Evolutionary conservation across 2,329 filamentous ascomycete genomes (phyloP).

Genomic region (Lasiodiplodia theobromae): DNA sequence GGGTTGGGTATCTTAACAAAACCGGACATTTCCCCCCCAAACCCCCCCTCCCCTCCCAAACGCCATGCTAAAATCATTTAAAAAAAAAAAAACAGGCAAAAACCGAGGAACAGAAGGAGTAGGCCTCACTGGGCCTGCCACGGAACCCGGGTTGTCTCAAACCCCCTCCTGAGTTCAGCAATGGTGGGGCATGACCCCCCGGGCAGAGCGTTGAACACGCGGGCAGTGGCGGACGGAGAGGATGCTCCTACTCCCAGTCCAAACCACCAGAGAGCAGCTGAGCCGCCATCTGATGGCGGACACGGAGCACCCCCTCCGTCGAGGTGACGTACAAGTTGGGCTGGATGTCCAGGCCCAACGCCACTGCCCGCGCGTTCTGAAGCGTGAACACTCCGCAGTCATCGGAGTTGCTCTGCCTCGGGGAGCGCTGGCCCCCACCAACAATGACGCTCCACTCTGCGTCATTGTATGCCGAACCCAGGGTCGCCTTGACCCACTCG

Average conservation of each 20-base stretch:
- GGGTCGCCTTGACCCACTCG: conserved; percentile 57
- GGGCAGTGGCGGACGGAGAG: not conserved
- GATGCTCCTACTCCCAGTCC: conserved; percentile 22
- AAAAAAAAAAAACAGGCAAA: conserved; percentile 4
- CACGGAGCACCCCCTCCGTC: conserved; percentile 61
- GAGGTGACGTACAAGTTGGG: conserved; percentile 53
- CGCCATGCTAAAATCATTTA: not conserved
- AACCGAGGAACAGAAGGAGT: not conserved
- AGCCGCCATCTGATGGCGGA: conserved; percentile 67
- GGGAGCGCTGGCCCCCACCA: conserved; percentile 56
- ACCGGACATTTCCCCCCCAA: not conserved
- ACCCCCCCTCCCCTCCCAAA: not conserved
- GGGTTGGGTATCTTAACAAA: conserved; percentile 21
- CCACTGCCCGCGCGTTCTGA: conserved; percentile 71
- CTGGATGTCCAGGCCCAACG: conserved; percentile 48
- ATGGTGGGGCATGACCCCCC: not conserved
- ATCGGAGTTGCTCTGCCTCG: conserved; percentile 68
- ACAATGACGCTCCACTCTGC: conserved; percentile 67
- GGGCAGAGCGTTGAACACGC: conserved; percentile 8
- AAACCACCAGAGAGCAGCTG: conserved; percentile 39
- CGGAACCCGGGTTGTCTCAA: not conserved
- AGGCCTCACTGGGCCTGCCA: not conserved
- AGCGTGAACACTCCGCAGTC: conserved; percentile 83
- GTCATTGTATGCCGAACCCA: conserved; percentile 62
- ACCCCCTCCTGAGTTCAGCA: not conserved